Evolutionary conservation across 2,329 filamentous ascomycete species (phyloP).

Genomic region (Ophioceras dolichostomum): DNA sequence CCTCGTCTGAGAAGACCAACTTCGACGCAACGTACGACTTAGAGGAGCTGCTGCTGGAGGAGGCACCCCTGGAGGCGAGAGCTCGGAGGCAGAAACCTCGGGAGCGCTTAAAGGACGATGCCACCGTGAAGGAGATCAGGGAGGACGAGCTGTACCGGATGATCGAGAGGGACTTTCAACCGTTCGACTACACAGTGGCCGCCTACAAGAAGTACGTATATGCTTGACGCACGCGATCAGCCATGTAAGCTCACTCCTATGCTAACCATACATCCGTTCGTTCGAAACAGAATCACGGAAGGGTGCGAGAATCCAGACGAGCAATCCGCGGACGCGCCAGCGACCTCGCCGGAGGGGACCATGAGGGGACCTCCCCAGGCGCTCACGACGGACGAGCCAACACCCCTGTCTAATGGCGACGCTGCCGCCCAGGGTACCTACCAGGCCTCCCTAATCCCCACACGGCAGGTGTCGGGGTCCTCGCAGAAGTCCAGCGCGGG

Average conservation of each 20-base stretch:
- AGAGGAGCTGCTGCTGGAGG: constrained; percentile 85
- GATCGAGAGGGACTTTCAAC: constrained; percentile 88
- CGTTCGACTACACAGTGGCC: constrained; percentile 86
- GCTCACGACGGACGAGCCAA: constrained; percentile 38
- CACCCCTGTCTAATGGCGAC: constrained; percentile 14
- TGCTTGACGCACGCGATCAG: too few relatives aligned
- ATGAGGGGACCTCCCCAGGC: constrained; percentile 25
- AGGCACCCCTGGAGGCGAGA: constrained; percentile 86
- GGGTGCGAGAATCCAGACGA: too few relatives aligned
- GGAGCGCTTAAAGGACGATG: constrained; percentile 84
- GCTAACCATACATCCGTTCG: too few relatives aligned
- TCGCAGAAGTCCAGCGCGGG: constrained; percentile 4
- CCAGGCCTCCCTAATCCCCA: background rate
- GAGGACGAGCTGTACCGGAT: constrained; percentile 89
- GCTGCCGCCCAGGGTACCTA: background rate
- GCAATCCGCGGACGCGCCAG: background rate
- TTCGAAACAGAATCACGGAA: constrained; percentile 9
- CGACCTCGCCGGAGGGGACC: background rate
- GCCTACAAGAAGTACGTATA: constrained; percentile 62
- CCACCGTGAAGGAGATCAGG: constrained; percentile 85
- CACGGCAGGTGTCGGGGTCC: constrained; percentile 6
- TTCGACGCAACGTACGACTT: constrained; percentile 98
- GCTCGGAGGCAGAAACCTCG: constrained; percentile 88
- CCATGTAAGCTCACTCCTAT: too few relatives aligned
- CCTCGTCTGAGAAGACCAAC: constrained; percentile 95